Conservation (phyloP, 495 filamentous ascomycete genomes). For the Pseudevernia furfuracea region DNA sequence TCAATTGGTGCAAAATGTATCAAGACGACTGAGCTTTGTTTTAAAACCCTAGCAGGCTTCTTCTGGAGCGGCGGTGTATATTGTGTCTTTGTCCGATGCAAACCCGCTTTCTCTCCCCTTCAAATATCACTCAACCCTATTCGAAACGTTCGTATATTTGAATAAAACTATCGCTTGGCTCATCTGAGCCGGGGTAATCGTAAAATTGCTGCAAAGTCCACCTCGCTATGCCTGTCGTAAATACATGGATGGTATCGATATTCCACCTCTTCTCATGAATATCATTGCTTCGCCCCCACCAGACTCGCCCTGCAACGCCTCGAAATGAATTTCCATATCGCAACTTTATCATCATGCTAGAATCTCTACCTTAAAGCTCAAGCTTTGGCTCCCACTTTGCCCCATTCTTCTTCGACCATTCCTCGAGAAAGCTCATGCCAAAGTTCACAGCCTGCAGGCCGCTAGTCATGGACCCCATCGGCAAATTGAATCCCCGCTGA, state of each 20-base stretch:
- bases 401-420: conserved; percentile 41
- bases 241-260: conserved; percentile 14
- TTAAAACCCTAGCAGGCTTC: neutral
- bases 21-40: neutral
- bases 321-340: neutral
- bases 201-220: conserved; percentile 2
- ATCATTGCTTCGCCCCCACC: neutral
- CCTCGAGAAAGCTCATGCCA: conserved; percentile 37
- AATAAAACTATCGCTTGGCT: conserved; percentile 13
- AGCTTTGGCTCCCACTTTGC: conserved; percentile 35
- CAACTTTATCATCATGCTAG: neutral
- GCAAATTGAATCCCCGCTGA: conserved; percentile 37
- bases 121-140: neutral
- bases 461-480: conserved; percentile 35
- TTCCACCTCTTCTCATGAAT: neutral
- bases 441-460: conserved; percentile 44
- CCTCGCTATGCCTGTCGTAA: conserved; percentile 18
- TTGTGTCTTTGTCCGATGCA: neutral
- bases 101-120: neutral
- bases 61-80: neutral
- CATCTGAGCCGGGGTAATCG: conserved; percentile 16
- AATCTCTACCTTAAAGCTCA: neutral
- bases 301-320: conserved; percentile 1
- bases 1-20: too few relatives aligned
- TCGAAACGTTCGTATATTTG: neutral